Conservation (phyloP, 2,329 filamentous ascomycete genomes). For the Geosmithia flava region DNA sequence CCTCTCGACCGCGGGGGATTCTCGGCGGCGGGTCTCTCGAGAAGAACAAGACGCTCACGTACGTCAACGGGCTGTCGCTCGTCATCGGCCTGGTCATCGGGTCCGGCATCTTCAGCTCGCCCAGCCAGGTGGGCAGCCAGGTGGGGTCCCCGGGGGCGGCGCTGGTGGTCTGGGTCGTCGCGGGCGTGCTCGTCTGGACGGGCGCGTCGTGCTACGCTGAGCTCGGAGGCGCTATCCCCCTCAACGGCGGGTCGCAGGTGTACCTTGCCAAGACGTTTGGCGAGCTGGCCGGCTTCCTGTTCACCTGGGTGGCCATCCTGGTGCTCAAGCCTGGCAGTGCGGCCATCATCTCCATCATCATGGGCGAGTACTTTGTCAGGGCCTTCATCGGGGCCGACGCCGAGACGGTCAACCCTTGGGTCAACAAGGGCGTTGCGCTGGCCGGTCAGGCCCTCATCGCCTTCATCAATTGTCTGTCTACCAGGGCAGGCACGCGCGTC, state of each 20-base stretch:
- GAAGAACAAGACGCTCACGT: conserved; percentile 92
- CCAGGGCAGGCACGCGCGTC: conserved; percentile 71
- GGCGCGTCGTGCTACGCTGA: conserved; percentile 92
- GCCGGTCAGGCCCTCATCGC: conserved; percentile 66
- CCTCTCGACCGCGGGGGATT: conserved; percentile 27
- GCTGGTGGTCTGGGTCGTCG: conserved; percentile 81
- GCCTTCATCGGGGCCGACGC: conserved; percentile 80
- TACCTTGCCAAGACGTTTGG: conserved; percentile 96
- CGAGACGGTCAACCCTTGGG: conserved; percentile 69
- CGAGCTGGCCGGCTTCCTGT: conserved; percentile 83
- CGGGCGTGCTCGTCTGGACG: conserved; percentile 91
- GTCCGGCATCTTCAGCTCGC: conserved; percentile 90
- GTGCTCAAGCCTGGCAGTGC: conserved; percentile 89
- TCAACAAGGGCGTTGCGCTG: conserved; percentile 80
- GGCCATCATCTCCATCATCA: conserved; percentile 94
- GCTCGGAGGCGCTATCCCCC: conserved; percentile 84
- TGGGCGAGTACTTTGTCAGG: conserved; percentile 92
- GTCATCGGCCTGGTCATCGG: conserved; percentile 92
- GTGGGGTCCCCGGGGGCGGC: conserved; percentile 85
- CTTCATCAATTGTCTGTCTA: conserved; percentile 81
- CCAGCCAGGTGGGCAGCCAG: conserved; percentile 82
- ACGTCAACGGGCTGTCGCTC: conserved; percentile 81
- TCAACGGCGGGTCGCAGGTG: conserved; percentile 89
- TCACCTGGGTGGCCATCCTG: conserved; percentile 90
- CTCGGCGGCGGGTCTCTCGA: conserved; percentile 72